A percentile compares a stretch with the other conserved stretches of the same genome.
Conservation (phyloP, 495 filamentous ascomycete genomes). For the Neurospora sp. region DNA sequence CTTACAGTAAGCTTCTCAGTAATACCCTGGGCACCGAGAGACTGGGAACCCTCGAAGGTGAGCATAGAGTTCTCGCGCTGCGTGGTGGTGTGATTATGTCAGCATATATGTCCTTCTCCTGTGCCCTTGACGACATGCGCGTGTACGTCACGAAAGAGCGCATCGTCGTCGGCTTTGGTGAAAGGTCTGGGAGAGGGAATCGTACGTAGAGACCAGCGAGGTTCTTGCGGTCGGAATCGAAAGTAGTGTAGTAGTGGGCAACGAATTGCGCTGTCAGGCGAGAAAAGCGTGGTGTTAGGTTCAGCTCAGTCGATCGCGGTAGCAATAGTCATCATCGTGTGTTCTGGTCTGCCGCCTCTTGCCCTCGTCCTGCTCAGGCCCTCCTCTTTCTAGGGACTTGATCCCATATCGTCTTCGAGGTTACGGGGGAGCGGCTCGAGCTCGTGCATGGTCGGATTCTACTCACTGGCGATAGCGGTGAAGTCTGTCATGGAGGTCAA, state of each 20-base stretch:
- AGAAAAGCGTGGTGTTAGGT: constrained; percentile 3
- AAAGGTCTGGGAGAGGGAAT: constrained; percentile 1
- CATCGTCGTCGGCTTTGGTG: not conserved
- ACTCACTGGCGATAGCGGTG: constrained; percentile 18
- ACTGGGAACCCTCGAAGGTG: constrained; percentile 67
- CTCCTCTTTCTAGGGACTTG: not conserved
- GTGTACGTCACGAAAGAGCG: not conserved
- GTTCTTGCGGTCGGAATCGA: constrained; percentile 54
- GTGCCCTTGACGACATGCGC: not conserved
- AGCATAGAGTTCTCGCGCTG: constrained; percentile 83
- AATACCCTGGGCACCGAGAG: constrained; percentile 51
- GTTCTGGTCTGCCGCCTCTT: not conserved
- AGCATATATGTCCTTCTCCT: not conserved
- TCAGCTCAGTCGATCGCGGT: not conserved
- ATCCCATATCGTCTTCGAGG: not conserved
- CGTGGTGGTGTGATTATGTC: not conserved
- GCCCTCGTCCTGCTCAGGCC: not conserved
- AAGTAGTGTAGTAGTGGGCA: constrained; percentile 77
- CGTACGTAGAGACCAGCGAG: constrained; percentile 72
- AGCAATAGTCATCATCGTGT: not conserved
- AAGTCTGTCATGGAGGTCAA: constrained; percentile 9
- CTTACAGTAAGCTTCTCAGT: constrained; percentile 66
- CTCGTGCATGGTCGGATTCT: not conserved
- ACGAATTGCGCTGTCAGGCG: constrained; percentile 62
- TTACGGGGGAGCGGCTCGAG: not conserved